Evolutionary conservation across 768 basidiomycete species (phyloP), one percentile per base, ranked within the genome.

Genomic region (Clitopilus passeckerianus): DNA sequence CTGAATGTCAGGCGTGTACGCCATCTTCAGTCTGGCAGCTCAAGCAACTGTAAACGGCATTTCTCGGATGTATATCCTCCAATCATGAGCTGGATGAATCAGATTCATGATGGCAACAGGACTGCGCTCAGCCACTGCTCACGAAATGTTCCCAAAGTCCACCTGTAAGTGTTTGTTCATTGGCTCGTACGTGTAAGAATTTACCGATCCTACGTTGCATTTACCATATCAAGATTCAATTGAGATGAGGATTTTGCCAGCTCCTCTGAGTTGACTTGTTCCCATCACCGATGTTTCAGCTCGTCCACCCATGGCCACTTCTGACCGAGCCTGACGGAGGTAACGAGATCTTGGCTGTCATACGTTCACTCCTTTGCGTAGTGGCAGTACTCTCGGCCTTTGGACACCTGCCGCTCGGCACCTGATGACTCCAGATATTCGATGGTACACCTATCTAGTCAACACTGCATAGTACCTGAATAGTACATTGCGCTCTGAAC

Each of bases 271-370:
- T 54, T 54, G 53, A 12, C 27, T 12, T 23, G 34, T 23, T 54
- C n/a, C 27, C 50, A 59, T 59, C 34, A 34, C 14, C 33, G 61
- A 58, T 60, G 65, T 66, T 66, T 66, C 64, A 63, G 58, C 62
- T 58, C 43, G 57, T 57, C 54, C 43, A 55, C 57, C 57, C 57
- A 63, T 55, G 56, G 60, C 59, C 34, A 34, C 24, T 56, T 15
- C 41, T 59, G 60, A 53, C 64, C 62, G 59, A 37, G 20, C 41
- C 46, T 55, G 62, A 44, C 65, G 65, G 65, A 58, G 52, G 30
- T 63, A 61, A 56, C 54, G 58, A 58, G 44, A 20, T 52, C 53
- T 22, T 60, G 57, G 54, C 55, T 63, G 57, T 53, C 53, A 57
- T 46, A n/a, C 35, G 18, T 53, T 57, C 60, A 54, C 59, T 16